Evolutionary conservation across 345 rosid species (phyloP).

Genomic region (Gossypium longicalyx): DNA sequence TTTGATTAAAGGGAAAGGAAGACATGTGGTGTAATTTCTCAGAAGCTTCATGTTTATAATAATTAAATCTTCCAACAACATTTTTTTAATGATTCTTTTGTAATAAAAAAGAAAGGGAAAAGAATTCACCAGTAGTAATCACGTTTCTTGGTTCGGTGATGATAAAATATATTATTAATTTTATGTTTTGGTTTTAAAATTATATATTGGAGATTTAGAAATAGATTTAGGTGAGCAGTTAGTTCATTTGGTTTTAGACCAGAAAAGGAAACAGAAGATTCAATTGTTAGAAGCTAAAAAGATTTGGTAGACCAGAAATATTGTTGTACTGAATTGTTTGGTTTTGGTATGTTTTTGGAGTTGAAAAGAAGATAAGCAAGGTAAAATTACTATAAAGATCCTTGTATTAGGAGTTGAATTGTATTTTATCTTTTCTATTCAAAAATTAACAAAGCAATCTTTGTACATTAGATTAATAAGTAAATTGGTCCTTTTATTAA

Average conservation of each 20-base stretch:
- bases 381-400: no score
- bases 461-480: no score
- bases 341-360: not conserved
- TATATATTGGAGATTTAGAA: not conserved
- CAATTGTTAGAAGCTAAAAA: not conserved
- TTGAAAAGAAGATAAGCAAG: not conserved
- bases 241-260: not conserved
- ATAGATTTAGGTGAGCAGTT: not conserved
- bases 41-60: not conserved
- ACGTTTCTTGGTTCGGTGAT: not conserved
- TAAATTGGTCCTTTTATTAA: no score
- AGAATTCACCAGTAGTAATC: not conserved
- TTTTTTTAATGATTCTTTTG: not conserved
- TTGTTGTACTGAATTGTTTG: not conserved
- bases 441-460: no score
- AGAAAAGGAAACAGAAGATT: not conserved
- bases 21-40: not conserved
- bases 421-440: accelerated
- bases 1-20: not conserved
- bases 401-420: no score
- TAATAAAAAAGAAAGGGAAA: not conserved
- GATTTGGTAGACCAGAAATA: not conserved
- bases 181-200: not conserved
- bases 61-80: not conserved
- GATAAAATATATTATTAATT: not conserved